Conservation (phyloP, 139 green algal genomes). For the Auxenochlorella pyrenoidosa region DNA sequence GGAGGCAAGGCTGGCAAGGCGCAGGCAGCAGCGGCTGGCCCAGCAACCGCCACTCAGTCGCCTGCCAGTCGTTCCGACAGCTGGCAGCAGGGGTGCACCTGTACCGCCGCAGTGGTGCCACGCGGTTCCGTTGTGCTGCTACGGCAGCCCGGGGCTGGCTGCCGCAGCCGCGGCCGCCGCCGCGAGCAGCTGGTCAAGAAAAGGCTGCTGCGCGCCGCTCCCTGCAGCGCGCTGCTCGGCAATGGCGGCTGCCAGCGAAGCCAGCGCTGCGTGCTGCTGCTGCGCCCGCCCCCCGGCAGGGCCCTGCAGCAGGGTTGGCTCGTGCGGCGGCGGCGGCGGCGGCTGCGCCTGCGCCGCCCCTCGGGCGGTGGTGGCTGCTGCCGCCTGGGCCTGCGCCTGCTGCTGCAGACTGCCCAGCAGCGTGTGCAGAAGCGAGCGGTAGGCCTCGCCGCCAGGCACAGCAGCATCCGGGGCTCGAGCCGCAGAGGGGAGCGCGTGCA, state of each 20-base stretch:
- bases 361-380: not conserved
- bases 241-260: not conserved
- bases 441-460: not conserved
- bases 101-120: not conserved
- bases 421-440: not conserved
- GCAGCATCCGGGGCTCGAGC: too few relatives aligned
- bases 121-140: too few relatives aligned
- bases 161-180: too few relatives aligned
- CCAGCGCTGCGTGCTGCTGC: not conserved
- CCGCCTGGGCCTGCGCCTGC: not conserved
- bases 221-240: not conserved
- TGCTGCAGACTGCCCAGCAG: conserved; percentile 3
- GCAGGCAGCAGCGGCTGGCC: not conserved
- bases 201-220: not conserved
- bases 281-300: not conserved
- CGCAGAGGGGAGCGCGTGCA: too few relatives aligned
- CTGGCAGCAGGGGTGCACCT: not conserved
- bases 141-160: too few relatives aligned
- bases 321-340: not conserved
- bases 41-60: not conserved
- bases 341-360: not conserved
- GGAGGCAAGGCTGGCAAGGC: too few relatives aligned
- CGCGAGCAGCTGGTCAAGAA: not conserved
- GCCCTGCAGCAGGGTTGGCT: not conserved
- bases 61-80: too few relatives aligned